Conservation (phyloP, 2,329 filamentous ascomycete genomes). For the Nemania sp. region DNA sequence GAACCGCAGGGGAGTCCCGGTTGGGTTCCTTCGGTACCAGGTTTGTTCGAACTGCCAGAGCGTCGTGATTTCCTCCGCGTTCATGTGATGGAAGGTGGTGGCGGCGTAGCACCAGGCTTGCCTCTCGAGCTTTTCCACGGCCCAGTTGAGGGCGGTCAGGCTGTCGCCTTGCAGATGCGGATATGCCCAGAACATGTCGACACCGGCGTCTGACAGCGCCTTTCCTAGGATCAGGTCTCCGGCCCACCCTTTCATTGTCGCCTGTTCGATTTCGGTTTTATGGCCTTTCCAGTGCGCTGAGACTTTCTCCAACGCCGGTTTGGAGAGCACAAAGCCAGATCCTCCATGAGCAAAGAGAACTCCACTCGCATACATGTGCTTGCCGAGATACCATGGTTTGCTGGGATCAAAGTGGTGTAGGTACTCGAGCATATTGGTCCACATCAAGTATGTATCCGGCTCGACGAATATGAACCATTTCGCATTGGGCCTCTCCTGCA, state of each 20-base stretch:
- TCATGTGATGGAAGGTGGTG: conserved; percentile 33
- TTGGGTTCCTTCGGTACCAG: conserved; percentile 24
- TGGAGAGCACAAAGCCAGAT: conserved; percentile 42
- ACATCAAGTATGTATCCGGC: conserved; percentile 45
- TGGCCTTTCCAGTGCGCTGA: conserved; percentile 20
- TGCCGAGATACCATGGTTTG: conserved; percentile 43
- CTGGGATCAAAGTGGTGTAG: conserved; percentile 38
- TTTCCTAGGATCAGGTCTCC: conserved; percentile 33
- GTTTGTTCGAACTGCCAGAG: conserved; percentile 31
- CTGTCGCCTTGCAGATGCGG: conserved; percentile 30
- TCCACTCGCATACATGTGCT: conserved; percentile 39
- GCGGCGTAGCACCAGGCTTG: conserved; percentile 32
- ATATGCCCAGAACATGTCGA: conserved; percentile 30
- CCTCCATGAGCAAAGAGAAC: conserved; percentile 45
- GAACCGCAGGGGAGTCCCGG: conserved; percentile 24
- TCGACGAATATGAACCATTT: conserved; percentile 49
- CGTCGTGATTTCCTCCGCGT: conserved; percentile 22
- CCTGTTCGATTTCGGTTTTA: conserved; percentile 22
- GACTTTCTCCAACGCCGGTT: conserved; percentile 42
- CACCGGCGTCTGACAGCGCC: conserved; percentile 23
- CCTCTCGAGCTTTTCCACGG: conserved; percentile 27
- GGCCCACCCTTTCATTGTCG: conserved; percentile 27
- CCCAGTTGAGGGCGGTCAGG: conserved; percentile 30
- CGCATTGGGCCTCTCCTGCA: conserved; percentile 40
- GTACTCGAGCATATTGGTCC: conserved; percentile 43